Percentiles rank a stretch among this genome's conserved stretches.
These are phyloP conservation scores for Setomelanomma holmii DNA, from an alignment of 2,329 filamentous ascomycete genomes.

Conservation along the genomic window DNA sequence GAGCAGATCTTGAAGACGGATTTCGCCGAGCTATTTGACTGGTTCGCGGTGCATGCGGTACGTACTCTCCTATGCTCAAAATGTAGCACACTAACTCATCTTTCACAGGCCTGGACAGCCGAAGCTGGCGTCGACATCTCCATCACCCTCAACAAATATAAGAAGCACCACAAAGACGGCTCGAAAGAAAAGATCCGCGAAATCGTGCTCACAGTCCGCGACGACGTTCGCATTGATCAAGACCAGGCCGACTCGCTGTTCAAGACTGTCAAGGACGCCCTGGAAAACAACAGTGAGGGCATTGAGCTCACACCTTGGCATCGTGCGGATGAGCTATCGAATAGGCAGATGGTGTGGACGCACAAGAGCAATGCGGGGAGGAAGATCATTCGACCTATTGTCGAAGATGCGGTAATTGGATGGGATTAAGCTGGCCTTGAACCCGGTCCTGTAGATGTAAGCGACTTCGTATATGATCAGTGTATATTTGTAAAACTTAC, in stretches of 20 bases:
- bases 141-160: conserved; percentile 57
- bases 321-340: conserved; percentile 50
- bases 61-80: background rate
- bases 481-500: too few relatives aligned
- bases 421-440: conserved; percentile 42
- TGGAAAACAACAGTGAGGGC: conserved; percentile 48
- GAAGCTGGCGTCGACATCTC: conserved; percentile 54
- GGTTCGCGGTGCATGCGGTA: conserved; percentile 56
- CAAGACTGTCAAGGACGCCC: conserved; percentile 48
- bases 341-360: conserved; percentile 57
- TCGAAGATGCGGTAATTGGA: conserved; percentile 52
- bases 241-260: conserved; percentile 55
- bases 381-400: conserved; percentile 55
- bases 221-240: conserved; percentile 55
- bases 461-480: background rate
- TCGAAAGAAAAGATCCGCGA: conserved; percentile 58
- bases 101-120: conserved; percentile 52
- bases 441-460: background rate
- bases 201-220: conserved; percentile 54
- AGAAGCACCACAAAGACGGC: conserved; percentile 45
- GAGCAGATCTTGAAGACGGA: conserved; percentile 56
- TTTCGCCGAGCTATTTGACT: conserved; percentile 57
- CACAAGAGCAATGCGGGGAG: conserved; percentile 51
- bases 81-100: background rate
- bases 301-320: conserved; percentile 55